These are phyloP conservation scores for Acanthamoeba lenticulata DNA, from an alignment of 208 protist genomes.

Conservation along the genomic window DNA sequence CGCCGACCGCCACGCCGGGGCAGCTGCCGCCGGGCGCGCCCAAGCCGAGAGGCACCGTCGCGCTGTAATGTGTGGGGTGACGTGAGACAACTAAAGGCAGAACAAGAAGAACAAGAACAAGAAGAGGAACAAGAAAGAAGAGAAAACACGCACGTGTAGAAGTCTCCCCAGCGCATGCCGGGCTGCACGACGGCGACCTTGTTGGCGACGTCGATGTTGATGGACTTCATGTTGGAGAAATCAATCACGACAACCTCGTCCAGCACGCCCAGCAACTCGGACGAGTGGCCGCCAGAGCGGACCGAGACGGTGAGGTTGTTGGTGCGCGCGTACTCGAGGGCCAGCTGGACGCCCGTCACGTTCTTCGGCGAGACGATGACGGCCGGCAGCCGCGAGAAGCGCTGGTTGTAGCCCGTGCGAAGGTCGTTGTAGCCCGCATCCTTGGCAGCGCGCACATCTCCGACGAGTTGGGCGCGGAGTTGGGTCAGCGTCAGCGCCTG, in stretches of 20 bases:
- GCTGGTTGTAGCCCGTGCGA: slow-evolving; percentile 68
- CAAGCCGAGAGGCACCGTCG: not conserved
- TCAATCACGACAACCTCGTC: slow-evolving; percentile 69
- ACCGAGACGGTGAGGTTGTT: slow-evolving; percentile 68
- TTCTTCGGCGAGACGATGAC: slow-evolving; percentile 58
- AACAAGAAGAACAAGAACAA: no score
- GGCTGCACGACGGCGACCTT: slow-evolving; percentile 27
- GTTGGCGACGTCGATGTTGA: not conserved
- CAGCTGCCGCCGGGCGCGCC: slow-evolving; percentile 71
- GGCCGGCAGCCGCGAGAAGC: slow-evolving; percentile 65
- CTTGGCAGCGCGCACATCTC: not conserved
- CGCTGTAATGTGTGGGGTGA: no score
- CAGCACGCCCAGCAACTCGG: slow-evolving; percentile 29
- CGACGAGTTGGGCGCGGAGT: not conserved
- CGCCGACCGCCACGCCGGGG: slow-evolving; percentile 72
- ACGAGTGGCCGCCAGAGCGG: slow-evolving; percentile 70
- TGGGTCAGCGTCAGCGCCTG: slow-evolving; percentile 7
- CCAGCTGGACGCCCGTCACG: slow-evolving; percentile 51
- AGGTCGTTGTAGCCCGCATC: slow-evolving; percentile 66
- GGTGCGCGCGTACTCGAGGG: slow-evolving; percentile 70
- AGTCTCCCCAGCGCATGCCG: slow-evolving; percentile 73
- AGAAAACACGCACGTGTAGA: no score
- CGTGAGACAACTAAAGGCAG: no score
- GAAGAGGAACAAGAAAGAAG: no score
- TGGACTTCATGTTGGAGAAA: slow-evolving; percentile 70